Evolutionary conservation across 2,329 filamentous ascomycete genomes (phyloP), one percentile per base, ranked within the genome.

Genomic region (Fusarium caatingaense): DNA sequence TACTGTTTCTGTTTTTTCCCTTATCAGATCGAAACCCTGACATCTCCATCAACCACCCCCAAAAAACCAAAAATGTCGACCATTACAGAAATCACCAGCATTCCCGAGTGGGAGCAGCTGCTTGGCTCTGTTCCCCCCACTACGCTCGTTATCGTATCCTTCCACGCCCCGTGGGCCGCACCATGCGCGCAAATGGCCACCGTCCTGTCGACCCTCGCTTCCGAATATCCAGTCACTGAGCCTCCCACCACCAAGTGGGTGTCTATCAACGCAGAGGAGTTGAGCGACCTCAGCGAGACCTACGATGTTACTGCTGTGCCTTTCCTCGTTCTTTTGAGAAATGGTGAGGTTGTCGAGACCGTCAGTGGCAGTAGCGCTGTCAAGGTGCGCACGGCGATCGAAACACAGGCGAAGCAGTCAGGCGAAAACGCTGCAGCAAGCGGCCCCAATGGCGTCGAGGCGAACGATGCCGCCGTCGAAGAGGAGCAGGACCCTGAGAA

Each of bases 301-400:
- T 98, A 98, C 86, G 92, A 98, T 75, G 95, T 99, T 56, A 94
- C 93, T 6, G 94, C 95, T 8, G 96, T 99, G 16, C 96, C 96
- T 1, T 97, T 93, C 81, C 88, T 98, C 27, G 93, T 97, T 28
- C 87, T 98, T 44, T 86, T 95, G 75, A 91, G 91, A 72, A 88
- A 90, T 75, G 89, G 91, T 69, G 83, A 92, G 77, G 88, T 93
- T 16, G 81, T 98, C 63, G 93, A 98, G 80, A 92, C 91, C 6
- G 90, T 99, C 67, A 95, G 92, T 72, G 96, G 96, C 61, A 96
- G 92, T 79, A 96, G 97, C 80, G 93, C 94, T 8, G 84, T 91
- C 73, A 94, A 93, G 80, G 92, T 98, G 55, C 89, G 94, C 65
- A 87, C 89, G 20, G 93, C 93, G 28, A 94, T 99, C 71, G 95